These are phyloP conservation scores for Emergomyces pasteurianus DNA, from an alignment of 2,329 filamentous ascomycete genomes.

Conservation along the genomic window DNA sequence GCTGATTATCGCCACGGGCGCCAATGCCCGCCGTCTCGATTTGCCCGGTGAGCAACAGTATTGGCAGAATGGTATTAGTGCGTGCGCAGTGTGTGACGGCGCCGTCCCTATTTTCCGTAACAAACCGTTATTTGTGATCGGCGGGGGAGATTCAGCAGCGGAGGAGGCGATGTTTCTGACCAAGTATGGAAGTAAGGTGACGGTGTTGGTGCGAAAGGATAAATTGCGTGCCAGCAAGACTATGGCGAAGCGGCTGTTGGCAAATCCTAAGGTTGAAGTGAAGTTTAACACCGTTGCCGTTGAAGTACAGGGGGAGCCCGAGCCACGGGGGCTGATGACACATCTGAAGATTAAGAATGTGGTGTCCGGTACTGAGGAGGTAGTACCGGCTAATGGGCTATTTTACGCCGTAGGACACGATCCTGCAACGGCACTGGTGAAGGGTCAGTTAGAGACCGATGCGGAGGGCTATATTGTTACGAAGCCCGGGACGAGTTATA, in stretches of 20 bases:
- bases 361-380: slow-evolving; percentile 62
- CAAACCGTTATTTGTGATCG: slow-evolving; percentile 90
- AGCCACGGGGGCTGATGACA: slow-evolving; percentile 67
- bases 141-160: slow-evolving; percentile 89
- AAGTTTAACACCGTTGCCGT: slow-evolving; percentile 70
- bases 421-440: slow-evolving; percentile 80
- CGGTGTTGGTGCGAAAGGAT: slow-evolving; percentile 80
- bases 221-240: slow-evolving; percentile 77
- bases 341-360: slow-evolving; percentile 74
- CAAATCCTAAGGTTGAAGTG: slow-evolving; percentile 82
- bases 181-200: slow-evolving; percentile 93
- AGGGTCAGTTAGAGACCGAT: slow-evolving; percentile 80
- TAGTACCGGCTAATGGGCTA: slow-evolving; percentile 78
- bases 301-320: slow-evolving; percentile 74
- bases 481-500: slow-evolving; percentile 75
- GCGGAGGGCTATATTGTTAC: slow-evolving; percentile 85
- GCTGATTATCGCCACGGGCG: slow-evolving; percentile 89
- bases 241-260: slow-evolving; percentile 75
- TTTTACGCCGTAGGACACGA: slow-evolving; percentile 98
- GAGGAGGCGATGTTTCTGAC: slow-evolving; percentile 97
- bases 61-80: slow-evolving; percentile 95
- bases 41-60: slow-evolving; percentile 84
- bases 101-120: slow-evolving; percentile 95
- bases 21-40: slow-evolving; percentile 72
- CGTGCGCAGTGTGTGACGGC: slow-evolving; percentile 94